Percentiles rank a stretch among this genome's conserved stretches.
Conservation (phyloP, 2,329 filamentous ascomycete genomes). For the Capronia epimyces region DNA sequence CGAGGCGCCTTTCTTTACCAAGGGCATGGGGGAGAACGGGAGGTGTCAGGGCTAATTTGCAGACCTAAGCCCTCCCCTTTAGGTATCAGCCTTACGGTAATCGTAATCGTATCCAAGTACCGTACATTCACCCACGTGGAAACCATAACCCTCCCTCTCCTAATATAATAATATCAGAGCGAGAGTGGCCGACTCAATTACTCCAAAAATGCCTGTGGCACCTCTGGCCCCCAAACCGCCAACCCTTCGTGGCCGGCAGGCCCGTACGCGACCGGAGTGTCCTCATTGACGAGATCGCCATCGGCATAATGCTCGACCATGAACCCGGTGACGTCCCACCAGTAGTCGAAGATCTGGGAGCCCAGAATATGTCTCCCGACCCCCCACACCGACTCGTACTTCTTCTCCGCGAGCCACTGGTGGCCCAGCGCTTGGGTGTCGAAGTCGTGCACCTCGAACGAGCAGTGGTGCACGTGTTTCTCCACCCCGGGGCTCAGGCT, state of each 20-base stretch:
- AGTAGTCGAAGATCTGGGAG: slow-evolving; percentile 66
- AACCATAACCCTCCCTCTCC: no score
- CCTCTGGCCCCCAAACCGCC: slow-evolving; percentile 36
- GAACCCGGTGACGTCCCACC: slow-evolving; percentile 40
- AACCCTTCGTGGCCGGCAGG: slow-evolving; percentile 34
- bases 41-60: no score
- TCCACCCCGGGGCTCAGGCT: slow-evolving; percentile 22
- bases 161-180: no score
- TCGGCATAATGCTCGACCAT: slow-evolving; percentile 68
- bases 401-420: slow-evolving; percentile 60
- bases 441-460: slow-evolving; percentile 67
- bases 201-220: slow-evolving; percentile 34
- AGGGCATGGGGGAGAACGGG: no score
- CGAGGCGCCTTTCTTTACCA: no score
- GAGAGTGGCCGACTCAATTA: no score
- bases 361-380: slow-evolving; percentile 66
- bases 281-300: slow-evolving; percentile 48
- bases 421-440: slow-evolving; percentile 66
- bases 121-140: no score
- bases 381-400: slow-evolving; percentile 63
- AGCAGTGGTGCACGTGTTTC: slow-evolving; percentile 61
- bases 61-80: no score
- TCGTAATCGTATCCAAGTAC: no score
- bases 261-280: slow-evolving; percentile 34
- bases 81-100: no score